A percentile compares a stretch with the other conserved stretches of the same genome.
Conservation (phyloP, 2,329 filamentous ascomycete genomes). For the Trichoderma simmonsii region DNA sequence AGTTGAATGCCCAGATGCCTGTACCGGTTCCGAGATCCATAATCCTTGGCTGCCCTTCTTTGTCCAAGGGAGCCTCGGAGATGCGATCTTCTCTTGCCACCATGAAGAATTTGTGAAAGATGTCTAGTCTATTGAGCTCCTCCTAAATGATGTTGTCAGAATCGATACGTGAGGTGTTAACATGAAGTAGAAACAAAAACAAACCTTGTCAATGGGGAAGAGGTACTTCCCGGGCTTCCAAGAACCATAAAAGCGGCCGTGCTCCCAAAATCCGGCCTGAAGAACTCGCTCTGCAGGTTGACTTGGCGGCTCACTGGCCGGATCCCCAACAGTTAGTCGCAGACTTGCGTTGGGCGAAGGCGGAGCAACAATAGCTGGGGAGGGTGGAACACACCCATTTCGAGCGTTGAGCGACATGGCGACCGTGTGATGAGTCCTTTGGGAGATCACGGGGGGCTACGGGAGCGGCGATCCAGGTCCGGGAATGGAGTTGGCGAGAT, state of each 20-base stretch:
- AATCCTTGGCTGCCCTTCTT: constrained; percentile 37
- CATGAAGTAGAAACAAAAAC: not conserved
- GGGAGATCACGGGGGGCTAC: not conserved
- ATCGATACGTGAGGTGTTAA: not conserved
- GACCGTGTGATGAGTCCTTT: constrained; percentile 23
- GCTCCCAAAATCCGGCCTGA: constrained; percentile 46
- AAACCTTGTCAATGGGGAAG: constrained; percentile 63
- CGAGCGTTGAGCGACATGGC: constrained; percentile 31
- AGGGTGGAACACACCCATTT: constrained; percentile 28
- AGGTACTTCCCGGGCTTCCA: constrained; percentile 68
- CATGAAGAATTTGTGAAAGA: constrained; percentile 74
- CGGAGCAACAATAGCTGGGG: constrained; percentile 16
- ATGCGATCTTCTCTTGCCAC: constrained; percentile 54
- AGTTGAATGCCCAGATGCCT: constrained; percentile 86
- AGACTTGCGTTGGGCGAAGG: constrained; percentile 16
- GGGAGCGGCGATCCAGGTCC: not conserved
- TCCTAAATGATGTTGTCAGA: constrained; percentile 41
- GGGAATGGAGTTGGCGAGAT: not conserved
- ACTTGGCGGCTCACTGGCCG: constrained; percentile 22
- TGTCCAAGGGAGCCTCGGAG: constrained; percentile 23
- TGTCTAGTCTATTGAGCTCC: constrained; percentile 76
- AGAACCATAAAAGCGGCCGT: constrained; percentile 67
- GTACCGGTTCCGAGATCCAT: constrained; percentile 79
- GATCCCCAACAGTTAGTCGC: constrained; percentile 20
- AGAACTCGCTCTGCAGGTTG: constrained; percentile 22